phyloP scores from a whole-genome alignment of 1,284 basidiomycete species.

The Vanrija pseudolonga region DNA sequence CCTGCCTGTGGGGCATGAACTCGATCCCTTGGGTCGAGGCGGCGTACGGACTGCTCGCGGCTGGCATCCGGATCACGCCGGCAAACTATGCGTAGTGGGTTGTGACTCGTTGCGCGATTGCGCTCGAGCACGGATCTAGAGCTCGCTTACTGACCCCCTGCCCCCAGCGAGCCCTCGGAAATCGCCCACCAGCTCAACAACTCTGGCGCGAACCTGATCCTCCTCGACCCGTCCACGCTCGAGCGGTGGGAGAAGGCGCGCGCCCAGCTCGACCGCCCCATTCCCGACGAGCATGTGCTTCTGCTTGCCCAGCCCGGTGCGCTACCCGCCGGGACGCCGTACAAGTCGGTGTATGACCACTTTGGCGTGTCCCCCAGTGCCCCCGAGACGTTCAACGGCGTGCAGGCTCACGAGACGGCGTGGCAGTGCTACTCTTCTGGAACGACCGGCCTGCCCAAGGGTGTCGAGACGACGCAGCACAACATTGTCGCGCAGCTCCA shows the following conservation, averaged over 20 bases:
- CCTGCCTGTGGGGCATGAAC: constrained; percentile 53
- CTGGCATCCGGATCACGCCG: constrained; percentile 32
- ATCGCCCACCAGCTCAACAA: constrained; percentile 51
- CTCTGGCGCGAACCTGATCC: constrained; percentile 57
- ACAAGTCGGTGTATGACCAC: background rate
- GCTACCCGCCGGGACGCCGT: too few relatives aligned
- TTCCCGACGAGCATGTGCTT: too few relatives aligned
- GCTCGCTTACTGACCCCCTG: constrained; percentile 40
- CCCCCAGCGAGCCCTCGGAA: constrained; percentile 33
- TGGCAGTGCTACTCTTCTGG: constrained; percentile 64
- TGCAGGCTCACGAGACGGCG: constrained; percentile 2
- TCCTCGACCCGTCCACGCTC: constrained; percentile 58
- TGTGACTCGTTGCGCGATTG: too few relatives aligned
- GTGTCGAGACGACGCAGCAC: constrained; percentile 59
- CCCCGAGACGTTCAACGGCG: constrained; percentile 14
- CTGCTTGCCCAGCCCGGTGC: too few relatives aligned
- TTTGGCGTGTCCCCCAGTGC: background rate
- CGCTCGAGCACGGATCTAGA: background rate
- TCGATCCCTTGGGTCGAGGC: constrained; percentile 62
- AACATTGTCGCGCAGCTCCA: constrained; percentile 54
- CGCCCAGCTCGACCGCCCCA: constrained; percentile 10
- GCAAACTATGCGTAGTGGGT: constrained; percentile 45
- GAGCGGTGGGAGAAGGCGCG: constrained; percentile 32
- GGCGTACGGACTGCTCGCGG: constrained; percentile 55
- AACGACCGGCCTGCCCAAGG: constrained; percentile 52